Evolutionary conservation across 345 rosid genomes (phyloP).

Genomic region (Heritiera fomes): DNA sequence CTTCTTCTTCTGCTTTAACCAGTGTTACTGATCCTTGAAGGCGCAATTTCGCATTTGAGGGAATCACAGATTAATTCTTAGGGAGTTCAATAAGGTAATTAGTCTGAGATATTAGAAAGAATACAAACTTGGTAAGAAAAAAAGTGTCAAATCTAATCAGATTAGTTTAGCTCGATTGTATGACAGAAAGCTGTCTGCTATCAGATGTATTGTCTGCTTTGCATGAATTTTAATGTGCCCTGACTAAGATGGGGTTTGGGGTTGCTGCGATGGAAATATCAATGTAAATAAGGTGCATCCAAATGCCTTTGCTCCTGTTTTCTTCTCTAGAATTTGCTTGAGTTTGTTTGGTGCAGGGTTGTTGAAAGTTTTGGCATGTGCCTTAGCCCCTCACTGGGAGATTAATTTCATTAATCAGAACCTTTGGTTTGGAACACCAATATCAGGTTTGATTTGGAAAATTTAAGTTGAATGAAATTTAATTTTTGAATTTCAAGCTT

Average conservation of each 20-base stretch:
- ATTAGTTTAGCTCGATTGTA: constrained; percentile 22
- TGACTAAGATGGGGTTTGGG: constrained; percentile 12
- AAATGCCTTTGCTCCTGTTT: constrained; percentile 19
- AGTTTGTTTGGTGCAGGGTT: not conserved
- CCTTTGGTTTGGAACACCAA: too few species aligned
- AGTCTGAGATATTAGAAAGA: constrained; percentile 23
- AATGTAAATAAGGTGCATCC: constrained; percentile 27
- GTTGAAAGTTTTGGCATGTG: not conserved
- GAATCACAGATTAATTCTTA: constrained; percentile 9
- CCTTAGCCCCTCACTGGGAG: not conserved
- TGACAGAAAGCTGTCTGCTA: constrained; percentile 8
- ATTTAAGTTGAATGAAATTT: too few species aligned
- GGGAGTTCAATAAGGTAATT: constrained; percentile 30
- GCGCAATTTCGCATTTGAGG: constrained; percentile 19
- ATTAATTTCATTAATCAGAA: not conserved
- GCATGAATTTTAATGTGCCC: not conserved
- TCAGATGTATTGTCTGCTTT: constrained; percentile 14
- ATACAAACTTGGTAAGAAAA: constrained; percentile 14
- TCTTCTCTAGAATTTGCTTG: constrained; percentile 1
- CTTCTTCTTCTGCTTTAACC: constrained; percentile 76
- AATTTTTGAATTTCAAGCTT: too few species aligned
- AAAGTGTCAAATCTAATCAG: constrained; percentile 8
- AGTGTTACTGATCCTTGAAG: constrained; percentile 45
- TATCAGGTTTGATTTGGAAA: too few species aligned
- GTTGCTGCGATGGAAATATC: constrained; percentile 19